These are phyloP conservation scores for Plenodomus biglobosus DNA, from an alignment of 2,329 filamentous ascomycete species.

Conservation along the genomic window DNA sequence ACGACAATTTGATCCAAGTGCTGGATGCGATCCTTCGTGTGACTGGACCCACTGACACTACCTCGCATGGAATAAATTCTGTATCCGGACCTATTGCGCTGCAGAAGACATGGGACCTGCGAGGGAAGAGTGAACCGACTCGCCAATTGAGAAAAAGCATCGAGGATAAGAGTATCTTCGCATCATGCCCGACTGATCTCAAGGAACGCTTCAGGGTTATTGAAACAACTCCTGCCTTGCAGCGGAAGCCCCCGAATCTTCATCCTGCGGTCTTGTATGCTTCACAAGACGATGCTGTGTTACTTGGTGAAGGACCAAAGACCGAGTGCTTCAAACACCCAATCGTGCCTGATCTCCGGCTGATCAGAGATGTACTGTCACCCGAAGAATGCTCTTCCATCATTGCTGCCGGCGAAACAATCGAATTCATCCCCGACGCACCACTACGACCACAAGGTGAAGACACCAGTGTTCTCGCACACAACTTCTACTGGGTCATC, in stretches of 20 bases:
- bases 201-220: conserved; percentile 57
- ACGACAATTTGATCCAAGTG: conserved; percentile 56
- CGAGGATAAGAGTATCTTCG: conserved; percentile 54
- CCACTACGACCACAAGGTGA: conserved; percentile 67
- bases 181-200: conserved; percentile 26
- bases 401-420: conserved; percentile 65
- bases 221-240: conserved; percentile 61
- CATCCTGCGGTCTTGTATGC: conserved; percentile 68
- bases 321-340: conserved; percentile 63
- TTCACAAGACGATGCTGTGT: conserved; percentile 59
- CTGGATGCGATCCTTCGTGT: conserved; percentile 66
- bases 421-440: conserved; percentile 68
- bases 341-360: conserved; percentile 61
- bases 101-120: conserved; percentile 63
- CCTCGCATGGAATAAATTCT: conserved; percentile 22
- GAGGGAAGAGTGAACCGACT: conserved; percentile 45
- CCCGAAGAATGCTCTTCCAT: conserved; percentile 65
- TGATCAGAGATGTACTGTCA: conserved; percentile 63
- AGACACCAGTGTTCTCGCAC: conserved; percentile 63
- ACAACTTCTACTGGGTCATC: conserved; percentile 74
- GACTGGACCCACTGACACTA: conserved; percentile 61
- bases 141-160: conserved; percentile 60
- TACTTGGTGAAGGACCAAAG: conserved; percentile 49
- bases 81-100: conserved; percentile 56
- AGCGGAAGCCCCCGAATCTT: conserved; percentile 68